A percentile compares a stretch with the other conserved stretches of the same genome.
Conservation (phyloP, 768 basidiomycete genomes). For the Rhizopogon vulgaris region DNA sequence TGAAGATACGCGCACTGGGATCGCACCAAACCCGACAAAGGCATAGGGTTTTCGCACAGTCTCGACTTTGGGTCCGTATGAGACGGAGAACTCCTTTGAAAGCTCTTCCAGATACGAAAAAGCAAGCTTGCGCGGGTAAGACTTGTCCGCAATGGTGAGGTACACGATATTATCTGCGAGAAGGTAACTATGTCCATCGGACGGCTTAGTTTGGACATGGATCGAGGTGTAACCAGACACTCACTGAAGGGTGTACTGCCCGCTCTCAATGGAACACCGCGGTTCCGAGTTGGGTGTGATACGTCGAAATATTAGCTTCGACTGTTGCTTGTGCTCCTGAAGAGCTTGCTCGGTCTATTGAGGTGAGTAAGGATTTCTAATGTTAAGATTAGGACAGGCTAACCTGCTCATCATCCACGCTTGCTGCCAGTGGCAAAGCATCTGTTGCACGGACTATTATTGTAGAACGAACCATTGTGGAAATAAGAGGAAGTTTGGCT, state of each 20-base stretch:
- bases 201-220: not conserved
- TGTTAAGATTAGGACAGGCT: conserved; percentile 10
- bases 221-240: conserved; percentile 25
- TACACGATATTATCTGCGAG: conserved; percentile 93
- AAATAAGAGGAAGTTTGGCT: not conserved
- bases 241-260: conserved; percentile 92
- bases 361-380: not conserved
- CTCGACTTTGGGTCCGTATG: conserved; percentile 93
- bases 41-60: conserved; percentile 94
- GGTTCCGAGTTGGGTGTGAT: conserved; percentile 94
- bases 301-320: conserved; percentile 93
- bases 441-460: conserved; percentile 81
- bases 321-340: conserved; percentile 97
- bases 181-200: conserved; percentile 65
- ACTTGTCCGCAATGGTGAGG: conserved; percentile 92
- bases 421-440: conserved; percentile 87
- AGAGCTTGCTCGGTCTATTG: conserved; percentile 84
- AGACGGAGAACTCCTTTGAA: conserved; percentile 89
- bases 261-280: conserved; percentile 94
- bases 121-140: conserved; percentile 93
- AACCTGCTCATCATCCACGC: conserved; percentile 96
- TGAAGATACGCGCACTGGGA: not conserved
- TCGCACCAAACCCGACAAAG: conserved; percentile 90
- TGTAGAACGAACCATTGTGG: conserved; percentile 78
- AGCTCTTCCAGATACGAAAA: conserved; percentile 98